phyloP scores from a whole-genome alignment of 1,284 basidiomycete species.

The Cutaneotrichosporon mucoides region DNA sequence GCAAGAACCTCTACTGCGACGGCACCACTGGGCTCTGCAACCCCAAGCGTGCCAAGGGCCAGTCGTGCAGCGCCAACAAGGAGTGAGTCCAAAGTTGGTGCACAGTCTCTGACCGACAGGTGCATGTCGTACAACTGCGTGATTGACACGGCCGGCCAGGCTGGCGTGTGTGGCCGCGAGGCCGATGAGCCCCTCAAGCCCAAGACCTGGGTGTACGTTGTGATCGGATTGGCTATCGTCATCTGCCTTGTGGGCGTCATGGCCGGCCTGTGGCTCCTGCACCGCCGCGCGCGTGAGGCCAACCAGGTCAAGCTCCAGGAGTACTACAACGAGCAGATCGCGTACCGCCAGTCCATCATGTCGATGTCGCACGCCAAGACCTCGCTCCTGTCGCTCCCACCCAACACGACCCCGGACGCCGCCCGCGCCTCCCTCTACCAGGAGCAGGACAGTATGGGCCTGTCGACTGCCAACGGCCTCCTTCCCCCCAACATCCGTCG shows the following conservation, averaged over 20 bases:
- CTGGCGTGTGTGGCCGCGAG: constrained; percentile 59
- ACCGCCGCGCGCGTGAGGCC: constrained; percentile 63
- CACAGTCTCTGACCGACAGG: too few relatives aligned
- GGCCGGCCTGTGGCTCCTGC: constrained; percentile 63
- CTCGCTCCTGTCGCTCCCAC: constrained; percentile 39
- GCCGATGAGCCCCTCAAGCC: constrained; percentile 64
- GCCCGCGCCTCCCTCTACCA: constrained; percentile 29
- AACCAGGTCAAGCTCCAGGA: constrained; percentile 75
- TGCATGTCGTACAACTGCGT: constrained; percentile 72
- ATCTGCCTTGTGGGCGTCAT: constrained; percentile 71
- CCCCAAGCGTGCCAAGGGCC: constrained; percentile 57
- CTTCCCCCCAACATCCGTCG: constrained; percentile 39
- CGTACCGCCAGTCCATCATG: constrained; percentile 50
- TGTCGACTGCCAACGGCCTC: constrained; percentile 17
- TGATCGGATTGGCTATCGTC: constrained; percentile 69
- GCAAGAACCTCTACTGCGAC: constrained; percentile 68
- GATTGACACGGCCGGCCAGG: constrained; percentile 44
- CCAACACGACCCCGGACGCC: constrained; percentile 18
- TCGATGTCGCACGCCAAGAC: constrained; percentile 47
- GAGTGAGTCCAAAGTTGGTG: constrained; percentile 49
- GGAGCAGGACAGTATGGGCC: constrained; percentile 15
- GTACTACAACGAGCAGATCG: constrained; percentile 70
- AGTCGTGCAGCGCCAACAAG: constrained; percentile 68
- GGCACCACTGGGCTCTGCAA: constrained; percentile 58
- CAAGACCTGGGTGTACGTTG: constrained; percentile 63